Evolutionary conservation across 2,329 filamentous ascomycete genomes (phyloP).

Genomic region (Exophiala oligosperma): DNA sequence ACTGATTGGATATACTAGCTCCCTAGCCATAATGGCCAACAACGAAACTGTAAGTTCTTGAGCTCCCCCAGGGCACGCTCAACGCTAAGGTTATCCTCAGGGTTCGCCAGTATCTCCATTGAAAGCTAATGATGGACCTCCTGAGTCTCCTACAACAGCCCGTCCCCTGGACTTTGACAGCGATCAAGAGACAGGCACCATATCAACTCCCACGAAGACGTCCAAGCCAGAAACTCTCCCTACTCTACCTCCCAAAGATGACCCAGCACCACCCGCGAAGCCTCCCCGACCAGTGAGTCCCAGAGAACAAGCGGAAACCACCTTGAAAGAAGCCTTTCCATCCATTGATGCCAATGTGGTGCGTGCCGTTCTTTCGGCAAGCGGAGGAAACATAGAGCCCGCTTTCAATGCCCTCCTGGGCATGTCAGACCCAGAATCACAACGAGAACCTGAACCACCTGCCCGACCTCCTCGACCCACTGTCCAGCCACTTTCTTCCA

Average conservation of each 20-base stretch:
- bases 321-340: slow-evolving; percentile 91
- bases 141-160: slow-evolving; percentile 57
- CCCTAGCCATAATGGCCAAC: slow-evolving; percentile 11
- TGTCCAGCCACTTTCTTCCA: slow-evolving; percentile 46
- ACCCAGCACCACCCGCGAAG: slow-evolving; percentile 64
- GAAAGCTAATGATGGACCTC: slow-evolving; percentile 31
- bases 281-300: slow-evolving; percentile 81
- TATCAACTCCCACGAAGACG: slow-evolving; percentile 27
- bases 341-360: slow-evolving; percentile 76
- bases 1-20: background rate
- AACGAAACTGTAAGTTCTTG: slow-evolving; percentile 13
- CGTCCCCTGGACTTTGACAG: slow-evolving; percentile 60
- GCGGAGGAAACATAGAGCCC: slow-evolving; percentile 82
- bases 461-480: slow-evolving; percentile 77
- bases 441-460: slow-evolving; percentile 62
- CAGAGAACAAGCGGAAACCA: slow-evolving; percentile 80
- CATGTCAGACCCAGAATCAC: slow-evolving; percentile 75
- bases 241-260: slow-evolving; percentile 29
- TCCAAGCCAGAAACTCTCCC: slow-evolving; percentile 34
- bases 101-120: slow-evolving; percentile 29
- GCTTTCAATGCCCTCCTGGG: slow-evolving; percentile 93
- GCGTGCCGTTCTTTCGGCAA: slow-evolving; percentile 84
- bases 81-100: slow-evolving; percentile 13
- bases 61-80: background rate
- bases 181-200: slow-evolving; percentile 48